Percentiles rank a stretch among this genome's conserved stretches.
phyloP scores from a whole-genome alignment of 345 rosid genomes.

The Populus alba region DNA sequence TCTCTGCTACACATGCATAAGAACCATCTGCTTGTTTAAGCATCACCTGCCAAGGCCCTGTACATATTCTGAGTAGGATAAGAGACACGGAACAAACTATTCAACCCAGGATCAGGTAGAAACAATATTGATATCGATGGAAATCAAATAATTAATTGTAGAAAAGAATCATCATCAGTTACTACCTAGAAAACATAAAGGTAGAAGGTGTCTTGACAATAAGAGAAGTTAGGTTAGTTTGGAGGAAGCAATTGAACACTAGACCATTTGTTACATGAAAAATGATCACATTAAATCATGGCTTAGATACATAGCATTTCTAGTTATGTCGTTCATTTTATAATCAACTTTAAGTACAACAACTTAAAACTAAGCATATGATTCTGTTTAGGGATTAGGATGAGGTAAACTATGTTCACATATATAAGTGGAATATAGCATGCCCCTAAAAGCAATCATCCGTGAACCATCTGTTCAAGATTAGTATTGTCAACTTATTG shows the following conservation, averaged over 20 bases:
- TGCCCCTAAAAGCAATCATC: neutral
- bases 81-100: neutral
- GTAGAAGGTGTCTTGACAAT: neutral
- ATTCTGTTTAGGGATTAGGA: neutral
- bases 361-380: neutral
- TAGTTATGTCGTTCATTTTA: neutral
- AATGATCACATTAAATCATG: neutral
- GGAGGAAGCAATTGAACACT: neutral
- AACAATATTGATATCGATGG: neutral
- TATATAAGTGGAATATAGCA: neutral
- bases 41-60: conserved; percentile 99
- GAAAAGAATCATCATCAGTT: neutral
- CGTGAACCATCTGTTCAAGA: neutral
- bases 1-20: conserved; percentile 84
- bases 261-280: neutral
- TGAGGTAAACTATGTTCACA: neutral
- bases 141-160: neutral
- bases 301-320: neutral
- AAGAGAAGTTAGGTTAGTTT: neutral
- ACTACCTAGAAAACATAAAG: neutral
- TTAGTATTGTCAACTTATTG: neutral
- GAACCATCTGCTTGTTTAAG: conserved; percentile 91
- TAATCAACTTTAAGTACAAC: neutral
- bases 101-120: neutral
- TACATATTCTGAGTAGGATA: conserved; percentile 11